Conservation (phyloP, 331 rosid species). For the Saraca asoca region DNA sequence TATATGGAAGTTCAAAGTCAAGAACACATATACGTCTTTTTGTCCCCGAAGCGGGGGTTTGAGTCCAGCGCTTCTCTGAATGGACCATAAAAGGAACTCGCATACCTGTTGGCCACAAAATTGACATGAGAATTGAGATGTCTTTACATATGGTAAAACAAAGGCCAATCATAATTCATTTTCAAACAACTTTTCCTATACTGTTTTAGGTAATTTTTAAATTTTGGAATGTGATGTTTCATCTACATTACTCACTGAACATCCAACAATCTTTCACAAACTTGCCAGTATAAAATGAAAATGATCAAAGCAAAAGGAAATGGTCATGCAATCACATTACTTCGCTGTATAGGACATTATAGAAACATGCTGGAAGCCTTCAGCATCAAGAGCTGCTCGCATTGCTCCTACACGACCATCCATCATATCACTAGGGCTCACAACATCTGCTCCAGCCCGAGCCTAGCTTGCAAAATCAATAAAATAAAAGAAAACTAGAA, state of each 20-base stretch:
- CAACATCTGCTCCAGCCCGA: conserved; percentile 95
- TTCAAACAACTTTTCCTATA: background rate
- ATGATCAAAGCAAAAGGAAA: conserved; percentile 18
- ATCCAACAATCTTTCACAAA: conserved; percentile 22
- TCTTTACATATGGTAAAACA: too few relatives aligned
- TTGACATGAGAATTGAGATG: conserved; percentile 13
- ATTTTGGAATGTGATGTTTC: conserved; percentile 21
- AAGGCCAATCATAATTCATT: too few relatives aligned
- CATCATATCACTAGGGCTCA: conserved; percentile 99
- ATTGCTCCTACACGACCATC: conserved; percentile 95
- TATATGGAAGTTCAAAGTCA: conserved; percentile 25
- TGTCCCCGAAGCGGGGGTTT: conserved; percentile 96
- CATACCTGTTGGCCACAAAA: conserved; percentile 63
- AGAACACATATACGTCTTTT: conserved; percentile 70
- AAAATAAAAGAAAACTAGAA: conserved; percentile 10
- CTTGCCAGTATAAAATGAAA: conserved; percentile 17
- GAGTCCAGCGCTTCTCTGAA: conserved; percentile 96
- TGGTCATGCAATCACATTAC: conserved; percentile 42
- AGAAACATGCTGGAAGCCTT: conserved; percentile 87
- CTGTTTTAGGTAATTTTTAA: conserved; percentile 15
- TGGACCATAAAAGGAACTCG: conserved; percentile 96
- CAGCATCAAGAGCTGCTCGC: conserved; percentile 89
- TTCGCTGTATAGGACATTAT: conserved; percentile 95
- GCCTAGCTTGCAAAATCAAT: conserved; percentile 47
- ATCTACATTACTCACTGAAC: background rate